These are phyloP conservation scores for Trametes sanguinea DNA, from an alignment of 768 basidiomycete species.

Conservation along the genomic window DNA sequence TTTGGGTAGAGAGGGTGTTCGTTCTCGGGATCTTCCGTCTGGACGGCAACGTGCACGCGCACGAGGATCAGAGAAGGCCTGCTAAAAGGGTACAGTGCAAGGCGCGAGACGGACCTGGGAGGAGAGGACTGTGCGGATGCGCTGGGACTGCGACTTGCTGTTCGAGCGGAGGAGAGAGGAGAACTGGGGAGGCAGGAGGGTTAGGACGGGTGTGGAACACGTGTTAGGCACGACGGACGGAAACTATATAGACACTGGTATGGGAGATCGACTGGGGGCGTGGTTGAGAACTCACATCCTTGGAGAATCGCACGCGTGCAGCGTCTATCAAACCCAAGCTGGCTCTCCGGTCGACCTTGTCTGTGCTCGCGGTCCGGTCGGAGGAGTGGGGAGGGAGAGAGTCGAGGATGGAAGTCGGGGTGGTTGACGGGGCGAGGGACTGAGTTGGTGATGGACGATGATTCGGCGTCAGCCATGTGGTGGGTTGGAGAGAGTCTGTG, in stretches of 20 bases:
- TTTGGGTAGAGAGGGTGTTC: slow-evolving; percentile 21
- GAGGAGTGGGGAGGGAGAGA: slow-evolving; percentile 20
- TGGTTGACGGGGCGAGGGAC: slow-evolving; percentile 30
- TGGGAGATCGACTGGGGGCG: slow-evolving; percentile 25
- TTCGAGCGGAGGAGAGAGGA: slow-evolving; percentile 32
- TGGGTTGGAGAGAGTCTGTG: slow-evolving; percentile 5
- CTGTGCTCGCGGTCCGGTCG: slow-evolving; percentile 6
- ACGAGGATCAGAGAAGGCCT: slow-evolving; percentile 13
- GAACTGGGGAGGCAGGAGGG: slow-evolving; percentile 28
- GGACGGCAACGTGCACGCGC: slow-evolving; percentile 18
- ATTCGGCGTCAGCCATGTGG: slow-evolving; percentile 23
- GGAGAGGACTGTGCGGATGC: slow-evolving; percentile 14
- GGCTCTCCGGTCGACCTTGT: slow-evolving; percentile 26
- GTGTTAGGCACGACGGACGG: slow-evolving; percentile 37
- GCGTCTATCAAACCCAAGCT: slow-evolving; percentile 36
- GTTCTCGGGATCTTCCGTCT: slow-evolving; percentile 27
- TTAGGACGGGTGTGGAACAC: slow-evolving; percentile 28
- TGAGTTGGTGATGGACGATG: slow-evolving; percentile 23
- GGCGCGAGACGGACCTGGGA: slow-evolving; percentile 17
- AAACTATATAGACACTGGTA: slow-evolving; percentile 20
- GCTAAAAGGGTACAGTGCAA: background rate
- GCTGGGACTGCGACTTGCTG: slow-evolving; percentile 30
- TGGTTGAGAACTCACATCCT: slow-evolving; percentile 36
- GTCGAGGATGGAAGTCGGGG: slow-evolving; percentile 27
- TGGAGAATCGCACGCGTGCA: slow-evolving; percentile 38